Conservation (phyloP, 306 rosid species). For the Datisca glomerata region DNA sequence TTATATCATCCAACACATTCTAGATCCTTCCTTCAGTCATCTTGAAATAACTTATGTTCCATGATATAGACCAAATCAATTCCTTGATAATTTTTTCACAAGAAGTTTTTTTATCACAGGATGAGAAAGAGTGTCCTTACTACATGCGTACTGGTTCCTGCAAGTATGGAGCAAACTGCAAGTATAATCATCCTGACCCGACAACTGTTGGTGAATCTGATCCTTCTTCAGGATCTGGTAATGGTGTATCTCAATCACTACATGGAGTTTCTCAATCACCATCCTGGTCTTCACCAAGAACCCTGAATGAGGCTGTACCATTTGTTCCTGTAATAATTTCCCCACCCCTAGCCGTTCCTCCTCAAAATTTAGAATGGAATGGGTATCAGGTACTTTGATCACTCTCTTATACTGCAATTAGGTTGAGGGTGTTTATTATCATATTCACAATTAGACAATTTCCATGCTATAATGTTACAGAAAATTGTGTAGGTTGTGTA, state of each 20-base stretch:
- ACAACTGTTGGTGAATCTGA: slow-evolving; percentile 49
- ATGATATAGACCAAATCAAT: slow-evolving; percentile 5
- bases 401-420: neutral
- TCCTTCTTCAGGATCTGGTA: slow-evolving; percentile 40
- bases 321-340: slow-evolving; percentile 52
- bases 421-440: no score
- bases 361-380: slow-evolving; percentile 64
- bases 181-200: slow-evolving; percentile 96
- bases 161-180: slow-evolving; percentile 84
- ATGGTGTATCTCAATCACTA: slow-evolving; percentile 40
- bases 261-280: slow-evolving; percentile 47
- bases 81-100: slow-evolving; percentile 1
- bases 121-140: slow-evolving; percentile 76
- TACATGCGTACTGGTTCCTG: slow-evolving; percentile 97
- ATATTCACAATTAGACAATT: no score
- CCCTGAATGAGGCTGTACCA: slow-evolving; percentile 51
- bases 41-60: neutral
- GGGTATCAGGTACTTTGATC: slow-evolving; percentile 52
- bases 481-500: no score
- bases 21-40: slow-evolving; percentile 2
- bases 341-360: slow-evolving; percentile 43
- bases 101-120: slow-evolving; percentile 34
- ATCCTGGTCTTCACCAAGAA: slow-evolving; percentile 55
- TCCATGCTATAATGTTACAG: no score
- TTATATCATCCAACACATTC: neutral